Evolutionary conservation across 2,329 filamentous ascomycete species (phyloP), one percentile per base, ranked within the genome.

Genomic region (Ophiognomonia clavigignenti-juglandacearum): DNA sequence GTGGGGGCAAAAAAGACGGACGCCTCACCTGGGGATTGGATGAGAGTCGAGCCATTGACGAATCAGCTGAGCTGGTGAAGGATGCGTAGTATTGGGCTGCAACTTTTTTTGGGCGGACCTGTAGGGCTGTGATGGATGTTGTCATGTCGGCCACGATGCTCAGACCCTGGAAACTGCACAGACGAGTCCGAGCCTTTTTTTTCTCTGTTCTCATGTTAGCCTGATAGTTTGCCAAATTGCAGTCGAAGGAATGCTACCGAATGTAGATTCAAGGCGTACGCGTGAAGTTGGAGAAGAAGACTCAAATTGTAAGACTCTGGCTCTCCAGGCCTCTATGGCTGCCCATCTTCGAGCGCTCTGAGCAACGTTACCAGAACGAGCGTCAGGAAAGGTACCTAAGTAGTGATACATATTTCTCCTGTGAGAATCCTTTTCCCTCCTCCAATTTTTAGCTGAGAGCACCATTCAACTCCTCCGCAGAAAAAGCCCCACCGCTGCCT

Each of bases 361-460:
- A 45, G 41, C 49, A 45, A 51, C 14, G 19, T 16, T 42, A 16
- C 32, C 19, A 44, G 6, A 56, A 50, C 26, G 56, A 57, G 46
- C 35, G 56, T 52, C 39, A 34, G 51, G 53, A 56, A 57, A n/a
- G n/a, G n/a, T n/a, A n/a, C n/a, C n/a, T n/a, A n/a, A 24, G 27
- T 56, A 57, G 43, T 51, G 29, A 45, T 57, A 52, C 54, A 47
- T 27, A 50, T 51, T 22, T 31, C 5, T 48, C 32, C 22, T 23
- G 39, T 18, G n/a, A n/a, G n/a, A n/a, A n/a, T n/a, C n/a, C n/a
- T n/a, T n/a, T n/a, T n/a, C n/a, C n/a, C n/a, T 35, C 27, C 26
- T 42, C 22, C 35, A 29, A 43, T 20, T n/a, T 19, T 23, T 4
- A n/a, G 26, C 42, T 5, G n/a, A 32, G 5, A 32, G 6, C 8